Base-by-base conservation (phyloP, 371 early-diverging fungal genomes). In the Mortierella sp. region DNA sequence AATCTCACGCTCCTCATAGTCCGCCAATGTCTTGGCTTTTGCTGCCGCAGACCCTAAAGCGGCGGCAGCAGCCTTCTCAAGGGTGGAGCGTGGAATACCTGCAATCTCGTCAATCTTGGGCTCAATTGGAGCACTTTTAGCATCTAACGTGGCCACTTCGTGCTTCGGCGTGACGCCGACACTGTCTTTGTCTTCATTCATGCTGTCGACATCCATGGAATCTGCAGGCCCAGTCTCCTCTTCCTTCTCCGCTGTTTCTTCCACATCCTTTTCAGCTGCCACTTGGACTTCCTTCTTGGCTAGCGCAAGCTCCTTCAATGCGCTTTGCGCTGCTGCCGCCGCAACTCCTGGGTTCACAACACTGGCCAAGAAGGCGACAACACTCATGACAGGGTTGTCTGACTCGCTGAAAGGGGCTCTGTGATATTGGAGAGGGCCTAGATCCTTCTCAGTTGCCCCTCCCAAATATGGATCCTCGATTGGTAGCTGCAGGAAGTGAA, bases 351-450 rank as follows among this genome's bases (percentile, higher is more conserved):
- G 97, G 83, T 94, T 92, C 12, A 99, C 98, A 5, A 94, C 90
- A 22, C 94, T 91, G 0, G 97, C 96, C 69, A 99, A 83, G 73
- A 98, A 98, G 0, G 99, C 96, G 13, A 98, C 92, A 0, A 99
- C 91, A 10, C 95, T 93, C 94, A 98, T 93, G 51, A 98, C 94
- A 0, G 99, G 99, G 76, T 99, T 99, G 58, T 97, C 97, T 0
- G 95, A 93, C 59, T 93, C 93, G 55, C 91, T 92, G 82, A 97
- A 91, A 0, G 96, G 95, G 7, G 88, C 83, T 28, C 90, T 86
- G 45, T 93, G 86, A 77, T 87, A 93, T 70, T 89, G 88, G 26
- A 91, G 66, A 1, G 89, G 86, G 17, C 85, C 89, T 51, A 85
- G 56, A 37, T 88, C 85, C 3, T 80, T 49, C 74, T 42, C 83